A percentile compares a stretch with the other conserved stretches of the same genome.
Evolutionary conservation across 2,329 filamentous ascomycete genomes (phyloP).

Genomic region (Aspergillus ustus): DNA sequence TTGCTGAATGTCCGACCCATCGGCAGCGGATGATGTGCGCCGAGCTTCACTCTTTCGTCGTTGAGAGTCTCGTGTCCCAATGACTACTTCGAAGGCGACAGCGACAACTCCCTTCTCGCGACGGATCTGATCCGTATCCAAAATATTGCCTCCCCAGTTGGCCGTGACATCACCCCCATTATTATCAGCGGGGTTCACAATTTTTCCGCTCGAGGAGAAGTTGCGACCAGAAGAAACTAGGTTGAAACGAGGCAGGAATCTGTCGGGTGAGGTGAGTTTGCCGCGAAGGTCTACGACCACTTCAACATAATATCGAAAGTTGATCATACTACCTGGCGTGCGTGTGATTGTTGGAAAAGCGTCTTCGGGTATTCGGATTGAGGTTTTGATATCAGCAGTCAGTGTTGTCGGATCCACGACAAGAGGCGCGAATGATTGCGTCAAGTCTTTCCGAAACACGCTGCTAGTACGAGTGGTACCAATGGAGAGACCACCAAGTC

Average conservation of each 20-base stretch:
- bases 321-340: constrained; percentile 91
- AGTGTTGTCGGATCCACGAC: constrained; percentile 83
- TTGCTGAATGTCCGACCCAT: constrained; percentile 35
- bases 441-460: constrained; percentile 92
- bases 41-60: constrained; percentile 51
- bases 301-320: constrained; percentile 91
- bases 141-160: constrained; percentile 64
- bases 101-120: constrained; percentile 92
- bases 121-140: constrained; percentile 84
- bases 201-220: constrained; percentile 48
- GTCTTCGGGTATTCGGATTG: constrained; percentile 85
- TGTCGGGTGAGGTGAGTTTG: constrained; percentile 76
- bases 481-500: constrained; percentile 82
- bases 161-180: constrained; percentile 43
- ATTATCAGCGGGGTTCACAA: constrained; percentile 38
- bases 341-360: constrained; percentile 88
- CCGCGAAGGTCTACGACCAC: constrained; percentile 91
- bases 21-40: constrained; percentile 32
- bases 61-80: constrained; percentile 82
- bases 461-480: constrained; percentile 85
- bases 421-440: constrained; percentile 84
- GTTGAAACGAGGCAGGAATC: constrained; percentile 61
- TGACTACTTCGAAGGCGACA: constrained; percentile 81
- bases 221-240: constrained; percentile 53
- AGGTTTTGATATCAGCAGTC: constrained; percentile 78